Evolutionary conservation across 2,329 filamentous ascomycete genomes (phyloP).

Genomic region (Pseudocercospora eumusae): DNA sequence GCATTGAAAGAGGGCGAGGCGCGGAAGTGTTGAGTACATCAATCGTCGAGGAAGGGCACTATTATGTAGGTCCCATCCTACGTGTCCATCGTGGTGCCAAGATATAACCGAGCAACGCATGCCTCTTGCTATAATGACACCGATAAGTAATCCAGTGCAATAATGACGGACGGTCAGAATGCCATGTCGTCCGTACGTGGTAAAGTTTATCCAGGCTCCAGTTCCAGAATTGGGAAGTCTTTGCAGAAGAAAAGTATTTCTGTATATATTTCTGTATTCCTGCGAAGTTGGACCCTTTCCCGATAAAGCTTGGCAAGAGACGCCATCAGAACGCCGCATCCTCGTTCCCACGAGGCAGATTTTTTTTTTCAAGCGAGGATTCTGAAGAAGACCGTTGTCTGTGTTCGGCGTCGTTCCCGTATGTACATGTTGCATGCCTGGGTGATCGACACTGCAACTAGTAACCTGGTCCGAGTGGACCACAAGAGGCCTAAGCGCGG

Average conservation of each 20-base stretch:
- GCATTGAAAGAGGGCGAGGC: neutral
- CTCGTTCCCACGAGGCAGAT: neutral
- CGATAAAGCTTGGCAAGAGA: neutral
- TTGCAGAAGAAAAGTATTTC: neutral
- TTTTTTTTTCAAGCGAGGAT: neutral
- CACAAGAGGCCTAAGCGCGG: neutral
- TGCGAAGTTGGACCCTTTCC: neutral
- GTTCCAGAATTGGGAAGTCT: neutral
- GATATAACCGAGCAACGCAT: neutral
- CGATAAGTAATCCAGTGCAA: neutral
- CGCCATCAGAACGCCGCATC: neutral
- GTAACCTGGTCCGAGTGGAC: conserved; percentile 3
- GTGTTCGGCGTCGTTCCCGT: neutral
- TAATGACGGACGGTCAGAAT: neutral
- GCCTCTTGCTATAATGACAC: neutral
- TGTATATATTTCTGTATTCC: neutral
- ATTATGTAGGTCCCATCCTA: too few relatives aligned
- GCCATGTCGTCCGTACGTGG: neutral
- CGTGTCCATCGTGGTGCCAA: neutral
- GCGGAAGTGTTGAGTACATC: neutral
- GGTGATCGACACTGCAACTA: conserved; percentile 2
- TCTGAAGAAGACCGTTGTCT: neutral
- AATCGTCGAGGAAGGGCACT: too few relatives aligned
- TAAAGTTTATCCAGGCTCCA: neutral
- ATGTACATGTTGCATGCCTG: neutral